Conservation (phyloP, 2,329 filamentous ascomycete species). For the Pseudogymnoascus sp. region DNA sequence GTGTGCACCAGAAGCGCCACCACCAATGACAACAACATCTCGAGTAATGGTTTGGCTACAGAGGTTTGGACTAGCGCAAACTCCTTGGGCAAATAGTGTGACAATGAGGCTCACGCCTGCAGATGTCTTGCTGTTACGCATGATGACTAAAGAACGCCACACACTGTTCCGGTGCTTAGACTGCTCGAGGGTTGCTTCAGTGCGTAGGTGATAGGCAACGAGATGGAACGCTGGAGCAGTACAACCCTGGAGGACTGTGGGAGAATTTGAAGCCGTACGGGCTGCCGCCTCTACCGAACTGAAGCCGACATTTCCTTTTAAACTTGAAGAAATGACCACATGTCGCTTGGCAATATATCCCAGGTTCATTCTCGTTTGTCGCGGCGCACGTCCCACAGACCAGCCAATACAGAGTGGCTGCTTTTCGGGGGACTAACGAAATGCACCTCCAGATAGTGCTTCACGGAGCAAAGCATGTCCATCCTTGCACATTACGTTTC, state of each 20-base stretch:
- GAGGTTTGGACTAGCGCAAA: background rate
- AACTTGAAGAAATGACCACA: background rate
- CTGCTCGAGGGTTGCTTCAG: background rate
- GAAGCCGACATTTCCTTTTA: background rate
- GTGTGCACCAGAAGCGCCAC: conserved; percentile 36
- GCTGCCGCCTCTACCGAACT: background rate
- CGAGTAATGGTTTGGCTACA: background rate
- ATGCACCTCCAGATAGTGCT: background rate
- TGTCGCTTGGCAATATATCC: background rate
- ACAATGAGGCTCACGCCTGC: background rate
- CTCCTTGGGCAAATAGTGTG: background rate
- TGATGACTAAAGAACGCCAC: background rate
- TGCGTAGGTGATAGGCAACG: background rate
- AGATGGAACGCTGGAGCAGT: background rate
- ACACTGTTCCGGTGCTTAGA: background rate
- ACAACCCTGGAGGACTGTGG: background rate
- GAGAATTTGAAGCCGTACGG: background rate
- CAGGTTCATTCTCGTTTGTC: background rate
- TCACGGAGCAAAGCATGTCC: background rate
- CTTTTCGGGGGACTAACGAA: background rate
- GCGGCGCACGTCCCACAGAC: background rate
- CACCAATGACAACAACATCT: conserved; percentile 32
- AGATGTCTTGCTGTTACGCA: background rate
- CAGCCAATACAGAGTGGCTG: background rate
- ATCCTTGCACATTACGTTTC: background rate